phyloP scores from a whole-genome alignment of 129 eudicot species.

The Oenanthe sinensis region DNA sequence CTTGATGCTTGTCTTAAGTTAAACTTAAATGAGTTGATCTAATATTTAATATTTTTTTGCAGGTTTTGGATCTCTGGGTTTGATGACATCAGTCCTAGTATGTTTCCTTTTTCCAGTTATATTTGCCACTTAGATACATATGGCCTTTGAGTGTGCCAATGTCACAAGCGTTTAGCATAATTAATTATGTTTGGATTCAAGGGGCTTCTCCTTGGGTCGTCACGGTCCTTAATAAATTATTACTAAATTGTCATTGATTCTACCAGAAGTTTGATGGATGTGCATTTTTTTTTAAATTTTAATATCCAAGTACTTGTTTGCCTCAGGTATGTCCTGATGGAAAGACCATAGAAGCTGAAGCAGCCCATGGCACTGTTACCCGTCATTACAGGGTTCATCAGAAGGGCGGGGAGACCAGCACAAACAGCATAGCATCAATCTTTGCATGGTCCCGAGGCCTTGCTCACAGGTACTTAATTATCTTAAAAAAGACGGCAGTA shows the following conservation, averaged over 20 bases:
- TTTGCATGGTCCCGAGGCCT: conserved; percentile 96
- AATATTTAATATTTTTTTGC: not conserved
- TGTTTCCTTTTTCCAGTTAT: not conserved
- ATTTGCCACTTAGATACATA: not conserved
- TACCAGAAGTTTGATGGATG: not conserved
- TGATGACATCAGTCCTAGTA: conserved; percentile 97
- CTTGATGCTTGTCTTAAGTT: not conserved
- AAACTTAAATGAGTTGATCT: not conserved
- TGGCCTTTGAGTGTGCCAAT: not conserved
- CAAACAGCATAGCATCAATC: conserved; percentile 89
- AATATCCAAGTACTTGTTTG: not conserved
- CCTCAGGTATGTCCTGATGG: conserved; percentile 91
- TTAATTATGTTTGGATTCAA: not conserved
- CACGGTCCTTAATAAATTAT: not conserved
- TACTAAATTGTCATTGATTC: not conserved
- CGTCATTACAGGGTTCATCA: conserved; percentile 93
- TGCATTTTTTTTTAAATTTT: not conserved
- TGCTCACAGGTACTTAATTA: conserved; percentile 55
- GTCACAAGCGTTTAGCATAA: not conserved
- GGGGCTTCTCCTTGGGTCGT: not conserved
- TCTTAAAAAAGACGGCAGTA: too few species aligned
- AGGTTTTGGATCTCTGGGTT: conserved; percentile 94
- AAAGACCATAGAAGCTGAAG: conserved; percentile 90
- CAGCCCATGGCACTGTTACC: conserved; percentile 91
- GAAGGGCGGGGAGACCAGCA: conserved; percentile 87